Conservation (phyloP, 306 rosid species). For the Sicyos edulis region DNA sequence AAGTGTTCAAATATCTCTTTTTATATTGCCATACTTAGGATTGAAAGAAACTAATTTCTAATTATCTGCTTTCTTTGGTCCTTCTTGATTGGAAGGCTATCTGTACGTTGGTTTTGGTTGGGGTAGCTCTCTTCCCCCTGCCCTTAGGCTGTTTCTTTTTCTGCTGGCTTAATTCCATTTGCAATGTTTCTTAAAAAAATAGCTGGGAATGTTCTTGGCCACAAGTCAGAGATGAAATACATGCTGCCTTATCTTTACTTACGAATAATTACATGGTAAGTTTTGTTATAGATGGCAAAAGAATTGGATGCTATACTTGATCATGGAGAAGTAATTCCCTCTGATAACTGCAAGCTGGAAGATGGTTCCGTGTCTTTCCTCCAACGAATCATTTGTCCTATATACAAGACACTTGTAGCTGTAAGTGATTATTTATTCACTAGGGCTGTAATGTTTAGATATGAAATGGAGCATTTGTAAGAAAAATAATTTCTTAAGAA, state of each 20-base stretch:
- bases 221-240: constrained; percentile 8
- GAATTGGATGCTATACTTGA: constrained; percentile 85
- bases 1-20: constrained; percentile 30
- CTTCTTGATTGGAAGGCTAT: too few species aligned
- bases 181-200: too few species aligned
- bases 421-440: constrained; percentile 44
- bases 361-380: constrained; percentile 64
- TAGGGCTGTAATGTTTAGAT: not conserved
- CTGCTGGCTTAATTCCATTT: too few species aligned
- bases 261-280: not conserved
- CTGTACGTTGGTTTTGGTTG: too few species aligned
- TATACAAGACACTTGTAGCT: constrained; percentile 36
- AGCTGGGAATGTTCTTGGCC: constrained; percentile 4
- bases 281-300: constrained; percentile 74
- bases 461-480: constrained; percentile 11
- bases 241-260: not conserved
- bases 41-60: not conserved
- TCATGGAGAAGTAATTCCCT: constrained; percentile 63
- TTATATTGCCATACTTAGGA: not conserved
- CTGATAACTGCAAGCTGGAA: constrained; percentile 43
- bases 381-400: constrained; percentile 57
- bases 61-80: not conserved
- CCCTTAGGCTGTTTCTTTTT: too few species aligned
- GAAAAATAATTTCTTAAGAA: not conserved
- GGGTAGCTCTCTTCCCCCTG: too few species aligned